These are phyloP conservation scores for Populus alba DNA, from an alignment of 345 rosid species.

Conservation along the genomic window DNA sequence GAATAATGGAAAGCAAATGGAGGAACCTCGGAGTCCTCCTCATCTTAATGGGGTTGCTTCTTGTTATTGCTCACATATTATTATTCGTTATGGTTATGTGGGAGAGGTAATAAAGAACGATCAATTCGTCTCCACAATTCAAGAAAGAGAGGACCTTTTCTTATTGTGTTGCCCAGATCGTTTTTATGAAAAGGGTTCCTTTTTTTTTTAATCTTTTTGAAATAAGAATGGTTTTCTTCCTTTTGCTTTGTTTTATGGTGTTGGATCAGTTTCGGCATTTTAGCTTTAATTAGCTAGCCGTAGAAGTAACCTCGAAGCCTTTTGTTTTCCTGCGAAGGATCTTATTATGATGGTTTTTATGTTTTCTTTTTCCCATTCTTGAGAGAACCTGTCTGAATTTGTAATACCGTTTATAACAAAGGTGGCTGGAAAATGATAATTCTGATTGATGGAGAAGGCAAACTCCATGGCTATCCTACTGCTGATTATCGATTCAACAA, in stretches of 20 bases:
- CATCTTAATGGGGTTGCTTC: constrained; percentile 49
- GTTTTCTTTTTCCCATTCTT: too few species aligned
- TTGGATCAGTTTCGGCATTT: neutral
- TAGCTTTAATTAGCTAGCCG: too few species aligned
- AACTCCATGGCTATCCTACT: neutral
- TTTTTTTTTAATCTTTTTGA: too few species aligned
- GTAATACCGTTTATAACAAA: too few species aligned
- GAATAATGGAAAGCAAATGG: constrained; percentile 56
- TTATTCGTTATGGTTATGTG: constrained; percentile 59
- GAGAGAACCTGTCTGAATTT: too few species aligned
- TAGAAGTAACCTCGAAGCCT: too few species aligned
- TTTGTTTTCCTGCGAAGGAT: too few species aligned
- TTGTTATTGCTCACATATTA: constrained; percentile 49
- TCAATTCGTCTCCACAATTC: neutral
- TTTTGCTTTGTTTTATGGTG: neutral
- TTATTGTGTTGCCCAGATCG: neutral
- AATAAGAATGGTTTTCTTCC: neutral
- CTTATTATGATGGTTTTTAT: too few species aligned
- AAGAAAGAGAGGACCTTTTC: neutral
- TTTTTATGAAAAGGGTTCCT: neutral
- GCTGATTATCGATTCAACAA: neutral
- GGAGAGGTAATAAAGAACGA: constrained; percentile 23
- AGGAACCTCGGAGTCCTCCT: constrained; percentile 64
- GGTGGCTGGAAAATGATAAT: too few species aligned
- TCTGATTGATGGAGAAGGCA: neutral